Conservation (phyloP, 805 yeast genomes). For the Blastobotrys chiropterorum region DNA sequence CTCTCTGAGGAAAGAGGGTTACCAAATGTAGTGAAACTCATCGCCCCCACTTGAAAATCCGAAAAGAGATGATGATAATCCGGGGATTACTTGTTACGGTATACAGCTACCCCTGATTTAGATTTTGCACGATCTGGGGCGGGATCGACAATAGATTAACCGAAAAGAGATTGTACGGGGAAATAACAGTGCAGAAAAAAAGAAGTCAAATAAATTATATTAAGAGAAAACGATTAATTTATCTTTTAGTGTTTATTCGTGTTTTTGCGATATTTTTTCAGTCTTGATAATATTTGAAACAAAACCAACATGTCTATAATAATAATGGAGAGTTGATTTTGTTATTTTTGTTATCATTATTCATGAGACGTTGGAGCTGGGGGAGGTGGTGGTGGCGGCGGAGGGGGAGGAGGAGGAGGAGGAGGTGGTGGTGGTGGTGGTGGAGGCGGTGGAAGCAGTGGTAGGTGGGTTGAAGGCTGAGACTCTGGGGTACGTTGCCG, state of each 20-base stretch:
- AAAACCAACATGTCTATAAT: background rate
- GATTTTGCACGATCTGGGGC: background rate
- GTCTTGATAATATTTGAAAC: background rate
- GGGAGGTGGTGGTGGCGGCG: background rate
- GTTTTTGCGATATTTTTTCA: background rate
- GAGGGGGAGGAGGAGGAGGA: background rate
- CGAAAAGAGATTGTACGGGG: background rate
- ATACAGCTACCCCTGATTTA: background rate
- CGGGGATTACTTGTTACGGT: background rate
- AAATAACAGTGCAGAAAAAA: background rate
- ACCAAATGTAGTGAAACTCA: no score
- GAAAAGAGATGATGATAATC: background rate
- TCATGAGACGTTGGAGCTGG: background rate
- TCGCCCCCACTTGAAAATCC: no score
- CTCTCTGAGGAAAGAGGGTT: no score
- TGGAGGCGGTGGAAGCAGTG: background rate
- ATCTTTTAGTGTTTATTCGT: background rate
- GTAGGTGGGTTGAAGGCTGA: background rate
- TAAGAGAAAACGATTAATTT: background rate
- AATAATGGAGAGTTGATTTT: background rate
- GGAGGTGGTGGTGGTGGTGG: background rate
- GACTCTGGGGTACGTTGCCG: slow-evolving; percentile 1
- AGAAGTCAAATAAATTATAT: background rate
- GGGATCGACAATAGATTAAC: background rate
- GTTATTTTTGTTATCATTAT: background rate